These are phyloP conservation scores for Macrocystidia cucumis DNA, from an alignment of 1,284 basidiomycete species.

Conservation along the genomic window DNA sequence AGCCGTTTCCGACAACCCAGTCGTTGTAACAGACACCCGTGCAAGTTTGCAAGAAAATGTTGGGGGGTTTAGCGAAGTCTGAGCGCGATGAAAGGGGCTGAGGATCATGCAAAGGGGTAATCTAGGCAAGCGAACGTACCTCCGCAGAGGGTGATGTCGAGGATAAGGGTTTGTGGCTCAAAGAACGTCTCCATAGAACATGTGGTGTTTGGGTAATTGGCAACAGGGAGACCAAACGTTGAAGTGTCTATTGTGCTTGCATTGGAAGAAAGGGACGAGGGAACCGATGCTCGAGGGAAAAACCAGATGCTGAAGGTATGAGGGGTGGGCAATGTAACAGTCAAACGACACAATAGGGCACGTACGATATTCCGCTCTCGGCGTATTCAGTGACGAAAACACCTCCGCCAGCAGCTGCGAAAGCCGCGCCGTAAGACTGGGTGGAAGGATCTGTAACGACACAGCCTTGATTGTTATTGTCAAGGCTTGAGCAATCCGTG, in stretches of 20 bases:
- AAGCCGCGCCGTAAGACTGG: conserved; percentile 56
- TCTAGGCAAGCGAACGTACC: conserved; percentile 28
- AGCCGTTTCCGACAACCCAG: conserved; percentile 63
- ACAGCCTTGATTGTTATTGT: conserved; percentile 58
- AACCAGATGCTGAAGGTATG: conserved; percentile 59
- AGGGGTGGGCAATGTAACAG: conserved; percentile 1
- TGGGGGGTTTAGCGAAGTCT: conserved; percentile 41
- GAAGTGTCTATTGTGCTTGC: conserved; percentile 53
- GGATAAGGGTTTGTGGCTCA: conserved; percentile 56
- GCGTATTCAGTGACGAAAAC: conserved; percentile 70
- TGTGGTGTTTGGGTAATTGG: conserved; percentile 53
- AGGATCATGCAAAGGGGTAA: conserved; percentile 1
- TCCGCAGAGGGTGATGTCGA: conserved; percentile 74
- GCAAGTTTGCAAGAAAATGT: conserved; percentile 59
- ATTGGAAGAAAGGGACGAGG: conserved; percentile 43
- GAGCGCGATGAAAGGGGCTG: neutral
- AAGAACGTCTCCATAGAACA: conserved; percentile 62
- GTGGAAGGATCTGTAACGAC: conserved; percentile 43
- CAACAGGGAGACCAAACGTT: conserved; percentile 59
- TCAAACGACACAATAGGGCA: conserved; percentile 9
- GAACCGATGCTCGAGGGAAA: conserved; percentile 57
- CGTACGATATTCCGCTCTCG: conserved; percentile 53
- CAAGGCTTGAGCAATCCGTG: conserved; percentile 51
- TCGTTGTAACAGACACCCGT: conserved; percentile 62
- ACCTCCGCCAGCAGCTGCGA: conserved; percentile 60